phyloP scores from a whole-genome alignment of 768 basidiomycete species.

The Asterophora parasitica region DNA sequence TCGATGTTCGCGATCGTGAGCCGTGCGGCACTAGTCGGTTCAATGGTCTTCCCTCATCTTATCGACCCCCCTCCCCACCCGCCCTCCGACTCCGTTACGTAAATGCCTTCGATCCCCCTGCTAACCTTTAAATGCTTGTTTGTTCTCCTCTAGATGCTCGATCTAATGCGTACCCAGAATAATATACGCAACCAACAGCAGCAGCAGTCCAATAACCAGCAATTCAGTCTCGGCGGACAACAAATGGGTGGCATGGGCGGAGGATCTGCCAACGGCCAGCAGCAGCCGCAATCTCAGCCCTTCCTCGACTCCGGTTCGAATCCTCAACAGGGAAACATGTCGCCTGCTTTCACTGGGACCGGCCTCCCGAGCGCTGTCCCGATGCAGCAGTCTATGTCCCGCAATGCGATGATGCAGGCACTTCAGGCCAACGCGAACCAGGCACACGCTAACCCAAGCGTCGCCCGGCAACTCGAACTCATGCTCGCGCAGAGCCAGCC shows the following conservation, averaged over 20 bases:
- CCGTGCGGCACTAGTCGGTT: constrained; percentile 1
- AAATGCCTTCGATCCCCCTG: constrained; percentile 14
- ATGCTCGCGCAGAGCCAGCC: constrained; percentile 44
- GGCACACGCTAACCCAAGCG: constrained; percentile 18
- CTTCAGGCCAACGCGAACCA: constrained; percentile 26
- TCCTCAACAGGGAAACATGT: constrained; percentile 33
- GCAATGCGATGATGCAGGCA: constrained; percentile 35
- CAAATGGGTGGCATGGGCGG: constrained; percentile 30
- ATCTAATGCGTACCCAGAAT: constrained; percentile 38
- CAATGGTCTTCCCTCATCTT: constrained; percentile 13
- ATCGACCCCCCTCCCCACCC: constrained; percentile 14
- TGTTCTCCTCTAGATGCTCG: constrained; percentile 35
- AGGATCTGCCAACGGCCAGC: constrained; percentile 25
- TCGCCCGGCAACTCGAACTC: constrained; percentile 40
- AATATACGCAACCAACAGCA: constrained; percentile 29
- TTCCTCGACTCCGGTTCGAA: constrained; percentile 31
- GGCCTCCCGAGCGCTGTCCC: constrained; percentile 29
- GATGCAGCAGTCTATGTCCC: constrained; percentile 24
- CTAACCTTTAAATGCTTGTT: constrained; percentile 20
- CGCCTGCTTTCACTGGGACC: constrained; percentile 34
- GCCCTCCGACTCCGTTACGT: constrained; percentile 17
- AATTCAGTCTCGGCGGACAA: constrained; percentile 35
- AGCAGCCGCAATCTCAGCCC: constrained; percentile 21
- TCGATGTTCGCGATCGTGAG: constrained; percentile 10
- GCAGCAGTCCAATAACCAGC: constrained; percentile 35